These are phyloP conservation scores for Marvania coccoides DNA, from an alignment of 139 green algal genomes.

Conservation along the genomic window DNA sequence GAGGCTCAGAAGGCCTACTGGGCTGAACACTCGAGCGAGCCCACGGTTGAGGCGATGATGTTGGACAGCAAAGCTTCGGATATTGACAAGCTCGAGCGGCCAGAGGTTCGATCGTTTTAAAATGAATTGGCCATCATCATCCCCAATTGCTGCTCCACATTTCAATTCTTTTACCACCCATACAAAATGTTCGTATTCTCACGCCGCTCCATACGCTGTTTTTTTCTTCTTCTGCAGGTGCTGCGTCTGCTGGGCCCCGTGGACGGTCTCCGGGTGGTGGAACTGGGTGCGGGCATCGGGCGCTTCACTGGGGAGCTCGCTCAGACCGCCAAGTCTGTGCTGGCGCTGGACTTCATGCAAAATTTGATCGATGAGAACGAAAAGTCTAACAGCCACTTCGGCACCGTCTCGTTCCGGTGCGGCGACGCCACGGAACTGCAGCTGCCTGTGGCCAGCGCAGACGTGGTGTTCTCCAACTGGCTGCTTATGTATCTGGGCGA, in stretches of 20 bases:
- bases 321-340: slow-evolving; percentile 41
- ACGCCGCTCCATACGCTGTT: neutral
- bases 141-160: neutral
- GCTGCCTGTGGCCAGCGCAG: slow-evolving; percentile 21
- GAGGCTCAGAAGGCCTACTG: slow-evolving; percentile 61
- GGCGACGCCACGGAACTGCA: slow-evolving; percentile 62
- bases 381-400: slow-evolving; percentile 27
- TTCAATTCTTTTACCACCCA: neutral
- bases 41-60: slow-evolving; percentile 86
- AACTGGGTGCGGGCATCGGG: slow-evolving; percentile 85
- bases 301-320: slow-evolving; percentile 78
- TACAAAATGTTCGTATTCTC: neutral
- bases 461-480: slow-evolving; percentile 91
- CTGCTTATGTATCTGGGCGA: slow-evolving; percentile 90
- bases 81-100: slow-evolving; percentile 72
- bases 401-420: slow-evolving; percentile 51
- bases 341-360: slow-evolving; percentile 83
- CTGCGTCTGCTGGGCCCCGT: slow-evolving; percentile 62
- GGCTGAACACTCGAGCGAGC: slow-evolving; percentile 55
- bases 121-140: neutral
- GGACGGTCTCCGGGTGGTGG: slow-evolving; percentile 54
- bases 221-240: slow-evolving; percentile 43
- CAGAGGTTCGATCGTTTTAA: slow-evolving; percentile 55
- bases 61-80: slow-evolving; percentile 64
- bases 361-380: slow-evolving; percentile 66